Evolutionary conservation across 108 stramenopile species (phyloP).

Genomic region (Discostella pseudostelligera): DNA sequence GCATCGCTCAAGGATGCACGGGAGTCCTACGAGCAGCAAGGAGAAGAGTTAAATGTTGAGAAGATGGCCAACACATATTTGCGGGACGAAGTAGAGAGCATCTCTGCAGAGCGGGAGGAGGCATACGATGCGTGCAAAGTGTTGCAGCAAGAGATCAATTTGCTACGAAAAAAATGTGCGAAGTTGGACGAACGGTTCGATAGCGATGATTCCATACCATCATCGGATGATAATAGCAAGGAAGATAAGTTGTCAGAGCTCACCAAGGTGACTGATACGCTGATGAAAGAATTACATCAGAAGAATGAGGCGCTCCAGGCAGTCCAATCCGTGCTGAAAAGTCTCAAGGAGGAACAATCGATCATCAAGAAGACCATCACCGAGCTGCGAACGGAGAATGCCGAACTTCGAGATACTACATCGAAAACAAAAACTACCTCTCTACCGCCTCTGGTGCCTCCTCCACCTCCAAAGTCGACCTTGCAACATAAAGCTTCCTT

Average conservation of each 20-base stretch:
- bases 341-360: constrained; percentile 27
- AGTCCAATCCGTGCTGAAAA: constrained; percentile 16
- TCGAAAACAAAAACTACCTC: not conserved
- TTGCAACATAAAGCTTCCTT: constrained; percentile 4
- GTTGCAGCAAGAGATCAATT: constrained; percentile 23
- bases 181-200: constrained; percentile 5
- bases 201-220: not conserved
- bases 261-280: constrained; percentile 4
- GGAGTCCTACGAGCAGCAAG: constrained; percentile 1
- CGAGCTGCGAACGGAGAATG: constrained; percentile 30
- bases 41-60: constrained; percentile 4
- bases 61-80: constrained; percentile 13
- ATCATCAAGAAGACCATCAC: constrained; percentile 29
- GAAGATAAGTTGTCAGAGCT: constrained; percentile 17
- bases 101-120: constrained; percentile 20
- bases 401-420: constrained; percentile 14
- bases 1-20: constrained; percentile 14
- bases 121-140: constrained; percentile 17
- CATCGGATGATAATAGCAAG: not conserved
- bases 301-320: constrained; percentile 25
- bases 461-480: constrained; percentile 7
- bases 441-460: constrained; percentile 4
- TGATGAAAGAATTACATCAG: constrained; percentile 18
- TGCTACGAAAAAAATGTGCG: constrained; percentile 11
- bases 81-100: constrained; percentile 17